Evolutionary conservation across 1,139 yeast species (phyloP), one percentile per base, ranked within the genome.

Genomic region (Taphrina deformans): DNA sequence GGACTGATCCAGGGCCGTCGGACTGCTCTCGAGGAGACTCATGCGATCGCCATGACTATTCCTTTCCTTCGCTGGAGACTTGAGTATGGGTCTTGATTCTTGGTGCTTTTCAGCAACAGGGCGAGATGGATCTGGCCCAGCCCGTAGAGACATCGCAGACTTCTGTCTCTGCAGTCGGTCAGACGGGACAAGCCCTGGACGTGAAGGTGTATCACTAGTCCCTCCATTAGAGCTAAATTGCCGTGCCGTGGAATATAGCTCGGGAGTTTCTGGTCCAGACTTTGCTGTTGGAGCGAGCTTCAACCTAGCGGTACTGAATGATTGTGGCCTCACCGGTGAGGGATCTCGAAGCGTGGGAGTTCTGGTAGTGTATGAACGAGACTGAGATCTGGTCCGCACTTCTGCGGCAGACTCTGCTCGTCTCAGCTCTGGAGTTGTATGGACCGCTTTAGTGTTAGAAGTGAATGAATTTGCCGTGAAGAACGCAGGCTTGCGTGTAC

Each of bases 401-500:
- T 27, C 56, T 9, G 18, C 38, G 21, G 63, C 63, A 2, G 63
- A 59, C 14, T 45, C 63, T 5, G 56, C 56, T 18, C 56, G 35
- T 1, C 50, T 44, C 12, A 59, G 27, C 7, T 48, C 56, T 6
- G 63, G 63, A 3, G 48, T 27, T 12, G 40, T 29, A 10, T 16
- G 18, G 10, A 10, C 26, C 2, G 41, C 26, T 29, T 40, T 59
- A 1, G 56, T n/a, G 12, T 24, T 41, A 10, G 40, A 33, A 10
- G 63, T 46, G 41, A 35, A 59, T 23, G 63, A 59, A 26, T 51
- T 35, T 5, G 63, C 63, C 4, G 63, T 50, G 33, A 59, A 50
- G 51, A 59, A 59, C 1, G 63, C 38, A 9, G 63, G 63, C 29
- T 59, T 59, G 10, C 33, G 29, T 6, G 24, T 9, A 7, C 23